Evolutionary conservation across 1,284 basidiomycete species (phyloP).

Genomic region (Melanopsichium pennsylvanicum): DNA sequence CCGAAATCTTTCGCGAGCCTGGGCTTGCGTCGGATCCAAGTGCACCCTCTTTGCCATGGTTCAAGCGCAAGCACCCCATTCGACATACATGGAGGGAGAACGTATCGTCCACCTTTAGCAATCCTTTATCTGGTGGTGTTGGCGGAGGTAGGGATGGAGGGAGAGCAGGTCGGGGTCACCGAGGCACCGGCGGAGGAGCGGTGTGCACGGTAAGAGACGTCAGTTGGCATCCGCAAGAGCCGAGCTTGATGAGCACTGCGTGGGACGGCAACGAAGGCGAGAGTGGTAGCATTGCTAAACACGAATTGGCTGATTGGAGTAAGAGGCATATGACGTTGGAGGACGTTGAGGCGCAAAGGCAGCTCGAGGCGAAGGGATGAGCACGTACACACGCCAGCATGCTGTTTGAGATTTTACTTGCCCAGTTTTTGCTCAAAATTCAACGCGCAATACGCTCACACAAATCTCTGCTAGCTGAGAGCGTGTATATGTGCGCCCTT

Average conservation of each 20-base stretch:
- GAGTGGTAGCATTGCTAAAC: constrained; percentile 52
- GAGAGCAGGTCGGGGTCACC: constrained; percentile 22
- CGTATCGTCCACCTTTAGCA: constrained; percentile 1
- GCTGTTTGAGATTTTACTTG: not conserved
- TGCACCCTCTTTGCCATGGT: constrained; percentile 39
- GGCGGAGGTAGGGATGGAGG: not conserved
- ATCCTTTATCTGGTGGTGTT: constrained; percentile 5
- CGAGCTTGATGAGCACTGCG: constrained; percentile 86
- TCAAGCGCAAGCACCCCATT: constrained; percentile 24
- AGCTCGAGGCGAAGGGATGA: constrained; percentile 23
- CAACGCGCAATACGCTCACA: too few relatives aligned
- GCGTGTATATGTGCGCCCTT: too few relatives aligned
- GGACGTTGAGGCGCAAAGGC: constrained; percentile 18
- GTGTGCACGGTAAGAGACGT: constrained; percentile 79
- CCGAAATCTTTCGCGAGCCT: constrained; percentile 14
- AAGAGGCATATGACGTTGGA: constrained; percentile 46
- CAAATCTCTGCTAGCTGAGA: too few relatives aligned
- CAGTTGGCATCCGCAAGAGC: constrained; percentile 87
- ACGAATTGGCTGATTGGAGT: constrained; percentile 37
- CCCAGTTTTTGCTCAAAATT: too few relatives aligned
- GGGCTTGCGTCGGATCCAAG: constrained; percentile 49
- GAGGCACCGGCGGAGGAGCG: constrained; percentile 34
- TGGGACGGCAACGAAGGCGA: constrained; percentile 73
- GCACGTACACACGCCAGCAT: too few relatives aligned
- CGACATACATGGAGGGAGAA: not conserved